Percentiles rank a stretch among this genome's conserved stretches.
These are phyloP conservation scores for Inga laurina DNA, from an alignment of 306 rosid species.

Conservation along the genomic window DNA sequence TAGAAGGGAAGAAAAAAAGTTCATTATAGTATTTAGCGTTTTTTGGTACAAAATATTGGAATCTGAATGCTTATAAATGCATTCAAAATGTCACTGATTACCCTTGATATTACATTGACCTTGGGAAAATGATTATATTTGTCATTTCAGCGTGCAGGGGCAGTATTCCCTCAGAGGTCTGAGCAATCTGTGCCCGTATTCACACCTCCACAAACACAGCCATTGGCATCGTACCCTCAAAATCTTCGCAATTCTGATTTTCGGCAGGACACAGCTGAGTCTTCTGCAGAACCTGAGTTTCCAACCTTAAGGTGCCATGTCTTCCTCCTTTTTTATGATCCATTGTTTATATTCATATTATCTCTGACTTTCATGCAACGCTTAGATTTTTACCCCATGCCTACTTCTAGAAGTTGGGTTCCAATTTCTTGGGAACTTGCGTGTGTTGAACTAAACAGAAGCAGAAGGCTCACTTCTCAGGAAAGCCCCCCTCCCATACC, in stretches of 20 bases:
- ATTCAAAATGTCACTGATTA: slow-evolving; percentile 20
- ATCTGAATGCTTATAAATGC: slow-evolving; percentile 12
- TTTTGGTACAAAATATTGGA: slow-evolving; percentile 8
- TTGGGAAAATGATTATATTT: slow-evolving; percentile 19
- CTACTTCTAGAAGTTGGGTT: not conserved
- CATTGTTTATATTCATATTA: not conserved
- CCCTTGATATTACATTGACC: slow-evolving; percentile 28
- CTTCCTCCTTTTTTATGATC: slow-evolving; percentile 27
- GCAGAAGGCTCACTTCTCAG: not conserved
- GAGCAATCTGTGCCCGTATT: slow-evolving; percentile 82
- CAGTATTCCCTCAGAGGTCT: slow-evolving; percentile 86
- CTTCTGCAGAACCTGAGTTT: slow-evolving; percentile 79
- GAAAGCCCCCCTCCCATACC: not conserved
- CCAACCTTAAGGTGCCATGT: slow-evolving; percentile 79
- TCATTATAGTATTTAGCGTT: slow-evolving; percentile 8
- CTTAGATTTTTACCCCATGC: slow-evolving; percentile 15
- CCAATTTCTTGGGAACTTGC: not conserved
- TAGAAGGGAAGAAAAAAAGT: not conserved
- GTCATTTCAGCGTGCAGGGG: slow-evolving; percentile 84
- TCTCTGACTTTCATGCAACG: slow-evolving; percentile 15
- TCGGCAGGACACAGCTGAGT: slow-evolving; percentile 61
- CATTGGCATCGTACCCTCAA: slow-evolving; percentile 79
- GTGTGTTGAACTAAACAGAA: not conserved
- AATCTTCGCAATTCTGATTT: slow-evolving; percentile 56
- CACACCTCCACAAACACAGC: slow-evolving; percentile 91